A percentile compares a stretch with the other conserved stretches of the same genome.
phyloP scores from a whole-genome alignment of 225 moss, liverwort and hornwort genomes.

The Takakia lepidozioides region DNA sequence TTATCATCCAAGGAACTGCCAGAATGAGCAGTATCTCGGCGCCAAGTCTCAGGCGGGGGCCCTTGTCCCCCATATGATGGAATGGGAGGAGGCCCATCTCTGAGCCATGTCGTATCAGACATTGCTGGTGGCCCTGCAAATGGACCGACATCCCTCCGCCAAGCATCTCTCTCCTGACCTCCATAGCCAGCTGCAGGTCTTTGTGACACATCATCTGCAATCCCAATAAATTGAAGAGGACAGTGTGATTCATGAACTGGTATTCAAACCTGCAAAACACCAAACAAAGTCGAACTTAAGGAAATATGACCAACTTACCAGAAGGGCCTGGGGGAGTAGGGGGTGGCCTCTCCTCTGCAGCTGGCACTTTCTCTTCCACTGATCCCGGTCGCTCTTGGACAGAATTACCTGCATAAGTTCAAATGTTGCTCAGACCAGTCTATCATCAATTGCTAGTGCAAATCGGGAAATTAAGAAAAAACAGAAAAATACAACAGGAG shows the following conservation, averaged over 20 bases:
- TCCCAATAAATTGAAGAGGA: not conserved
- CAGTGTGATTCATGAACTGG: not conserved
- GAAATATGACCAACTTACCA: slow-evolving; percentile 37
- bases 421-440: no score
- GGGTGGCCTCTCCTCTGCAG: slow-evolving; percentile 58
- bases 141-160: slow-evolving; percentile 62
- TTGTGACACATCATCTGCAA: slow-evolving; percentile 58
- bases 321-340: slow-evolving; percentile 41
- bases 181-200: slow-evolving; percentile 39
- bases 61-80: slow-evolving; percentile 54
- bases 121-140: slow-evolving; percentile 58
- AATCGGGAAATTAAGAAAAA: no score
- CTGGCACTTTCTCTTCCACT: slow-evolving; percentile 50
- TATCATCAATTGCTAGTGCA: no score
- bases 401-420: slow-evolving; percentile 30
- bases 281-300: not conserved
- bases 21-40: slow-evolving; percentile 59
- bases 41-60: slow-evolving; percentile 64
- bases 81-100: slow-evolving; percentile 53
- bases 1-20: slow-evolving; percentile 84
- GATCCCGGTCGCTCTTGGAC: slow-evolving; percentile 44
- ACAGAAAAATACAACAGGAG: no score
- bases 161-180: slow-evolving; percentile 69
- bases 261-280: not conserved
- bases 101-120: slow-evolving; percentile 75